These are phyloP conservation scores for Linderina pennispora DNA, from an alignment of 192 early-diverging fungal genomes.

Conservation along the genomic window DNA sequence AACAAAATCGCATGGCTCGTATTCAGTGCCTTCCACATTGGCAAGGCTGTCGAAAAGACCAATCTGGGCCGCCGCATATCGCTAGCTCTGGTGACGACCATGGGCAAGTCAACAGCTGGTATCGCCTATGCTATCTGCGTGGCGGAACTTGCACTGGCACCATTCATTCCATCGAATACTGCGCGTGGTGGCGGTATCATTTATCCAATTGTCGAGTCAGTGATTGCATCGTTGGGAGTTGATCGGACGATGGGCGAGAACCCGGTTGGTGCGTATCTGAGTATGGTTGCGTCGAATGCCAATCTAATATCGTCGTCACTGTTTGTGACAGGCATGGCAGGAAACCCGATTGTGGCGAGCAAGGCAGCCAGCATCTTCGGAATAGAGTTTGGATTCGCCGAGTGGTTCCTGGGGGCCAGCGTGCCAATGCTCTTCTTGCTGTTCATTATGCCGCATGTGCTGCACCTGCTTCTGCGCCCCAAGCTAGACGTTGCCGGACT, in stretches of 20 bases:
- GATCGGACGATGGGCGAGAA: conserved; percentile 15
- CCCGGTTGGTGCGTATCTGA: conserved; percentile 52
- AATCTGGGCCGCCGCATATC: conserved; percentile 61
- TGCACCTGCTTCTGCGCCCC: conserved; percentile 25
- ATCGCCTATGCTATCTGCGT: conserved; percentile 51
- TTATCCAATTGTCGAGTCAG: conserved; percentile 64
- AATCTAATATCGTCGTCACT: conserved; percentile 69
- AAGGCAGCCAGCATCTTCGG: conserved; percentile 55
- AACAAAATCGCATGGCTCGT: conserved; percentile 64
- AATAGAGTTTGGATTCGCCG: conserved; percentile 59
- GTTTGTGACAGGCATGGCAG: conserved; percentile 68
- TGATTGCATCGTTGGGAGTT: conserved; percentile 51
- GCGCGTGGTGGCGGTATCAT: conserved; percentile 77
- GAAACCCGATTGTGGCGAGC: conserved; percentile 63
- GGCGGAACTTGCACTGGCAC: conserved; percentile 55
- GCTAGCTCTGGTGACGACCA: conserved; percentile 44
- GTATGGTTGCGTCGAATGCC: conserved; percentile 57
- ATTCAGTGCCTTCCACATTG: conserved; percentile 70
- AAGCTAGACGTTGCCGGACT: conserved; percentile 15
- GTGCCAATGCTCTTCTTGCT: conserved; percentile 47
- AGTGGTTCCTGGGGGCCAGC: conserved; percentile 54
- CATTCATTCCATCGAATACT: conserved; percentile 67
- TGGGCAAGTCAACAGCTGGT: conserved; percentile 50
- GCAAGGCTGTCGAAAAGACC: conserved; percentile 57
- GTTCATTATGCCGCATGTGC: conserved; percentile 22